Percentiles rank a stretch among this genome's conserved stretches.
These are phyloP conservation scores for Sugiyamaella boreocaroliniensis DNA, from an alignment of 805 yeast species.

Conservation along the genomic window DNA sequence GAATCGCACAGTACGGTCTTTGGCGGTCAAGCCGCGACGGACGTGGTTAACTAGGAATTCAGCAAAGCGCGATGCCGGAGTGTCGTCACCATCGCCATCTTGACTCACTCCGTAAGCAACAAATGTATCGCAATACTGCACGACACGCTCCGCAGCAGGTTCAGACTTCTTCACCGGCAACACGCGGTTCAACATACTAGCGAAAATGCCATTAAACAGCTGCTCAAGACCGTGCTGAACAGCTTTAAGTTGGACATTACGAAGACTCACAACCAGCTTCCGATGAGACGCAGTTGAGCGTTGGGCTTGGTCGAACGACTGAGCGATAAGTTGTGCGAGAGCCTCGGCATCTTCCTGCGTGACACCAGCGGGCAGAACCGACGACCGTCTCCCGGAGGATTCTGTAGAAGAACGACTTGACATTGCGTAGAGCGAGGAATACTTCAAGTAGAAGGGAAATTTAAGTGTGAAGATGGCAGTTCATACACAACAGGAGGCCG, in stretches of 20 bases:
- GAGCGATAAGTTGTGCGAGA: constrained; percentile 33
- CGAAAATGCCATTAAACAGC: constrained; percentile 54
- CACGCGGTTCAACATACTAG: constrained; percentile 55
- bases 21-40: constrained; percentile 71
- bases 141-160: constrained; percentile 65
- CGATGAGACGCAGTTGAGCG: constrained; percentile 66
- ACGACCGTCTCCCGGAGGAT: neutral
- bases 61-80: constrained; percentile 46
- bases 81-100: constrained; percentile 34
- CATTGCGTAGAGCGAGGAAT: neutral
- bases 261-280: constrained; percentile 59
- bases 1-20: constrained; percentile 69
- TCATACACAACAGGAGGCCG: neutral
- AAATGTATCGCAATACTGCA: constrained; percentile 57
- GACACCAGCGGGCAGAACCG: constrained; percentile 14
- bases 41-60: constrained; percentile 58
- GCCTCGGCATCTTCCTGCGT: constrained; percentile 12
- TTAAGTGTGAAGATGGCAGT: too few species aligned
- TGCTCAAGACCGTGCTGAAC: constrained; percentile 46
- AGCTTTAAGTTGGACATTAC: constrained; percentile 48
- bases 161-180: constrained; percentile 65
- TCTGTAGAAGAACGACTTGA: neutral
- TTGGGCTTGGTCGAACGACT: constrained; percentile 77
- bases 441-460: too few species aligned
- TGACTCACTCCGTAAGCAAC: constrained; percentile 37